Conservation (phyloP, 371 early-diverging fungal species). For the Mucor racemosus region DNA sequence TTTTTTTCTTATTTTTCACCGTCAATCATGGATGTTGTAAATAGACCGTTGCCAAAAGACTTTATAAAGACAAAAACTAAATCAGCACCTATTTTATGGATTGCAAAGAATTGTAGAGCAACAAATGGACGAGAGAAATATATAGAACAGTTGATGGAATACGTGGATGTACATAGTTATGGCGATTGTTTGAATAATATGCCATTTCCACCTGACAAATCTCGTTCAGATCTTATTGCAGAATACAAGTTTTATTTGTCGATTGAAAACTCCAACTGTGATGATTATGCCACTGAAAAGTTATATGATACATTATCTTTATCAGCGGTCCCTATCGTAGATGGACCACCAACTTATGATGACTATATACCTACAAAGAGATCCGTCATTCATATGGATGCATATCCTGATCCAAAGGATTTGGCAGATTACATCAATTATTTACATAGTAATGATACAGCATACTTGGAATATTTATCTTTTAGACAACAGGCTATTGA, state of each 20-base stretch:
- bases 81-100: slow-evolving; percentile 45
- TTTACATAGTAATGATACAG: slow-evolving; percentile 39
- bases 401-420: slow-evolving; percentile 45
- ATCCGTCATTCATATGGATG: slow-evolving; percentile 45
- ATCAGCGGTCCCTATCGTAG: slow-evolving; percentile 34
- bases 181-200: slow-evolving; percentile 41
- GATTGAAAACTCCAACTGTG: slow-evolving; percentile 50
- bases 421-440: slow-evolving; percentile 43
- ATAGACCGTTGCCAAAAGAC: slow-evolving; percentile 39
- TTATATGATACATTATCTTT: slow-evolving; percentile 39
- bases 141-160: slow-evolving; percentile 40
- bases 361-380: slow-evolving; percentile 39
- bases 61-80: slow-evolving; percentile 38
- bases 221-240: slow-evolving; percentile 28
- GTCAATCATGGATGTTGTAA: slow-evolving; percentile 36
- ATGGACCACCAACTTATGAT: slow-evolving; percentile 40
- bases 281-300: slow-evolving; percentile 49
- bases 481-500: slow-evolving; percentile 36
- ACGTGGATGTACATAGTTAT: slow-evolving; percentile 42
- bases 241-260: slow-evolving; percentile 53
- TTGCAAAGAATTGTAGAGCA: slow-evolving; percentile 44
- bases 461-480: slow-evolving; percentile 41
- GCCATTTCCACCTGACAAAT: slow-evolving; percentile 37
- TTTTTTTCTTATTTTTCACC: slow-evolving; percentile 43
- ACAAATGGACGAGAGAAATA: slow-evolving; percentile 43